Base-by-base conservation (phyloP, 2,329 filamentous ascomycete genomes). In the Nannizzia gypsea region DNA sequence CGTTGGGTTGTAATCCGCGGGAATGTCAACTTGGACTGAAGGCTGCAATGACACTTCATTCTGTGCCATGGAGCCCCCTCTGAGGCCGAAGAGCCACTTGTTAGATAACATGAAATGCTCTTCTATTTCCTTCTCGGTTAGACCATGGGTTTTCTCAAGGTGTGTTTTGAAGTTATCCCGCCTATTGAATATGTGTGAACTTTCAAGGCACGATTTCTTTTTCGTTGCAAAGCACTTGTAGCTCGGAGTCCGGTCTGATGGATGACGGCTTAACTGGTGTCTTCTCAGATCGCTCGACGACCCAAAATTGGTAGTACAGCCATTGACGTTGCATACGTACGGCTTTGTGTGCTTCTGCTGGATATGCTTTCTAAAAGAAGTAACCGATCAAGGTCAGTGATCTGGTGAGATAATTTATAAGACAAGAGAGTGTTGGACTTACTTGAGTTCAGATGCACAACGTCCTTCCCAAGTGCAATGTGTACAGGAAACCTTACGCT, bases 81-180 rank as follows among this genome's bases (percentile, higher is more conserved):
- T 50, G 4, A 15, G 11, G 44, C 26, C 20, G 22, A 50, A 50
- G 20, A 50, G 22, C 55, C 50, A 54, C 20, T 34, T 26, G 26
- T 54, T 54, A 13, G 50, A 54, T 20, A 34, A 20, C 3, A n/a
- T 6, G 6, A 54, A 17, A 26, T 54, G 50, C 13, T 54, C 28
- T 9, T 4, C 5, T n/a, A 59, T 57, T 40, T 24, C 36, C 55
- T 24, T 42, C 22, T 50, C 34, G 34, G 17, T 40, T 9, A n/a
- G 38, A n/a, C 6, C 26, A 61, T 36, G 9, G 28, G 17, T 24
- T 61, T 56, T 56, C 15, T 75, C 77, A 52, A 95, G 78, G 69
- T 96, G 91, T 38, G 86, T 83, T 62, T 85, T 85, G 71, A 96
- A 96, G 68, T 96, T 96, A 71, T 96, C 91, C 57, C 85, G 77